Conservation (phyloP, 805 yeast species). For the Suhomyces tanzawaensis region DNA sequence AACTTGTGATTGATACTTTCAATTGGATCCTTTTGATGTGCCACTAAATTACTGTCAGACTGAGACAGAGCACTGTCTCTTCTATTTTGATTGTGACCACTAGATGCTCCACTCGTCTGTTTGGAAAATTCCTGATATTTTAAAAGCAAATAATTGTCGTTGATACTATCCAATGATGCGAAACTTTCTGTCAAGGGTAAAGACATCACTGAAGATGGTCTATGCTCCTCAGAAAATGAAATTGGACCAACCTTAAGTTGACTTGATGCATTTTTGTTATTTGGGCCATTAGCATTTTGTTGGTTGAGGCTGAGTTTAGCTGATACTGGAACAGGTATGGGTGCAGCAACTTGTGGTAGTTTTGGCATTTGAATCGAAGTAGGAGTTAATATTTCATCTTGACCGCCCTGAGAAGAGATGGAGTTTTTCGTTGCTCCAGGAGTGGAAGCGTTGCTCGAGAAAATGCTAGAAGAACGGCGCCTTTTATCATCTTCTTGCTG, state of each 20-base stretch:
- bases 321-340: slow-evolving; percentile 14
- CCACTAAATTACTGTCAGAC: slow-evolving; percentile 10
- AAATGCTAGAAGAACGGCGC: slow-evolving; percentile 30
- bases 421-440: slow-evolving; percentile 18
- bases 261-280: neutral
- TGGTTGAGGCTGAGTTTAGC: neutral
- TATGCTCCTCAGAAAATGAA: slow-evolving; percentile 19
- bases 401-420: slow-evolving; percentile 9
- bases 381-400: neutral
- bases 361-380: neutral
- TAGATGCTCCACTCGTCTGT: slow-evolving; percentile 10
- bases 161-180: slow-evolving; percentile 73
- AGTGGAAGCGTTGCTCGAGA: slow-evolving; percentile 15
- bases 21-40: slow-evolving; percentile 3
- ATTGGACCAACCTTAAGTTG: slow-evolving; percentile 35
- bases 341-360: slow-evolving; percentile 11
- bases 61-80: slow-evolving; percentile 6
- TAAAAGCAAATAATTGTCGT: slow-evolving; percentile 50
- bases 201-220: slow-evolving; percentile 67
- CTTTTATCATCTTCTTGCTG: slow-evolving; percentile 41
- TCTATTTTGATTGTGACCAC: slow-evolving; percentile 6
- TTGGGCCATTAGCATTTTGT: too few species aligned
- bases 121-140: slow-evolving; percentile 35
- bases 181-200: slow-evolving; percentile 71
- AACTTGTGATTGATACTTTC: slow-evolving; percentile 32